Evolutionary conservation across 2,329 filamentous ascomycete genomes (phyloP), one percentile per base, ranked within the genome.

Genomic region (Gliomastix tumulicola): DNA sequence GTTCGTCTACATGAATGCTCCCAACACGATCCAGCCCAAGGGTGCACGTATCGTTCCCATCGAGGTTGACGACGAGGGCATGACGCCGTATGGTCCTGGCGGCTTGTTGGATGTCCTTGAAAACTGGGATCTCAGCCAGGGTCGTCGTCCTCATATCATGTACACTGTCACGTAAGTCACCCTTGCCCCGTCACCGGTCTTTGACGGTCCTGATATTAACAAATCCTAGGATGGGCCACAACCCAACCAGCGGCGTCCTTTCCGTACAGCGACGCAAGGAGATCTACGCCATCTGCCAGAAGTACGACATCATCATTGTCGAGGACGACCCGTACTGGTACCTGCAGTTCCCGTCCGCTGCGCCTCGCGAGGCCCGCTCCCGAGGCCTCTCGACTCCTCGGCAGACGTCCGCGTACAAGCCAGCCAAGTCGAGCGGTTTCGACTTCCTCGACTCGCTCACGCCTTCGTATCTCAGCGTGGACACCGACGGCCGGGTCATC

Each of bases 311-410:
- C 44, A 76, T 96, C 50, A 95, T 96, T 45, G 65, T 94, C 43
- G 90, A 97, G 59, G 90, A 97, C 50, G 89, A 96, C 44, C 90
- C 90, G 6, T 96, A 96, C 65, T 96, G 88, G 86, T 90, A 92
- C 57, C 70, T 97, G 8, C 90, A 96, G 56, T 96, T 78, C 59
- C 87, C 88, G 0, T 84, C 84, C 1, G 81, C 84, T 1, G 74
- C 66, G 36, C 32, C 53, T 19, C 59, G 61, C 33, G 65, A 76
- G 53, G 66, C 74, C 48, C 66, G 69, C 50, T 66, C 70, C 15
- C 59, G 69, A 27, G 55, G 56, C 36, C 46, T 56, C 23, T 59
- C 50, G 32, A 49, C 47, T 37, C 56, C 56, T 32, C 49, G 40
- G 41, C 13, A 34, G 8, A 49, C 40, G 53, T 62, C 49, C 50